Conservation (phyloP, 768 basidiomycete genomes). For the Stropharia rugosoannulata region DNA sequence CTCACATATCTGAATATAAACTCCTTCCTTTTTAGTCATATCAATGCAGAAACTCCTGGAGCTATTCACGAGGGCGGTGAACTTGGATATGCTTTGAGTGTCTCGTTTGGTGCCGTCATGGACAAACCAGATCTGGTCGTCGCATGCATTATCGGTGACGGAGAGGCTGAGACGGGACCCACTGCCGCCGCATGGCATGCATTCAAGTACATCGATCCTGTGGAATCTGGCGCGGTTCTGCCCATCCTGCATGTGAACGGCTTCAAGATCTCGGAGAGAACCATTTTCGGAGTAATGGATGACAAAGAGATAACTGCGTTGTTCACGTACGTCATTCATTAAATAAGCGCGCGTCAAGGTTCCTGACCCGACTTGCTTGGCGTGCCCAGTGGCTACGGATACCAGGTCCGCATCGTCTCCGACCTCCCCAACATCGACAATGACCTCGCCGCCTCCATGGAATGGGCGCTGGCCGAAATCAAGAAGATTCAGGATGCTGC, state of each 20-base stretch:
- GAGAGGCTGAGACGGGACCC: slow-evolving; percentile 82
- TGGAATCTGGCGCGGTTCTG: slow-evolving; percentile 87
- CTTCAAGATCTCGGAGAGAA: slow-evolving; percentile 90
- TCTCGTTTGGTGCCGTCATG: slow-evolving; percentile 88
- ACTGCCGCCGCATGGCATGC: slow-evolving; percentile 84
- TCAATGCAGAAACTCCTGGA: slow-evolving; percentile 86
- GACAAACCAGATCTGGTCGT: slow-evolving; percentile 86
- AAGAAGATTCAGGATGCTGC: slow-evolving; percentile 78
- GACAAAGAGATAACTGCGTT: slow-evolving; percentile 75
- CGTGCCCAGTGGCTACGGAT: slow-evolving; percentile 70
- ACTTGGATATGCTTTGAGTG: slow-evolving; percentile 84
- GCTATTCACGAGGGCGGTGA: slow-evolving; percentile 92
- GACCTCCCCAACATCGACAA: slow-evolving; percentile 65
- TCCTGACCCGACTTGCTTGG: not conserved
- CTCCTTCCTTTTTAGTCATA: slow-evolving; percentile 41
- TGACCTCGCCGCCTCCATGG: slow-evolving; percentile 78
- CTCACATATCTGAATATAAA: not conserved
- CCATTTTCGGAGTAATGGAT: slow-evolving; percentile 90
- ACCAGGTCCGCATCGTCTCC: slow-evolving; percentile 82
- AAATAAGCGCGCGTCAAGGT: not conserved
- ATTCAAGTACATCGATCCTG: slow-evolving; percentile 89
- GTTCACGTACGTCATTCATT: slow-evolving; percentile 56
- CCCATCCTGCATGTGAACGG: slow-evolving; percentile 88
- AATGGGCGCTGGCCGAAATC: slow-evolving; percentile 78
- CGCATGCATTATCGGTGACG: slow-evolving; percentile 83